Evolutionary conservation across 169 alveolate species (phyloP).

Genomic region (Cryptosporidium sp.): DNA sequence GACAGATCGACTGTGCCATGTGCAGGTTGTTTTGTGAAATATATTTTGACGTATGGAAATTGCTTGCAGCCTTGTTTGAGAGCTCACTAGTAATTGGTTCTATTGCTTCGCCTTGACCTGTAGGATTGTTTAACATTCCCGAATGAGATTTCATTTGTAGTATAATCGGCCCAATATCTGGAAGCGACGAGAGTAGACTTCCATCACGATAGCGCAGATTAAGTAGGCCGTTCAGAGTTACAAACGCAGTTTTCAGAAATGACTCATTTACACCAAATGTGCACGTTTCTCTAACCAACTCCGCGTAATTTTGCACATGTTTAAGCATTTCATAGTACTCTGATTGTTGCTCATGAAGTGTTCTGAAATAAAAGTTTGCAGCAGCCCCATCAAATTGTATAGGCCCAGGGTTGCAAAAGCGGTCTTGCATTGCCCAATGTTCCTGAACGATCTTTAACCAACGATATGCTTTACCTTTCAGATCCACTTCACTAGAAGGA

Average conservation of each 20-base stretch:
- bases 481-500: constrained; percentile 92
- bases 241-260: constrained; percentile 86
- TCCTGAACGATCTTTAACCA: constrained; percentile 85
- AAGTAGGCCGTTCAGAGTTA: constrained; percentile 84
- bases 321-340: constrained; percentile 91
- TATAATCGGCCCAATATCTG: constrained; percentile 67
- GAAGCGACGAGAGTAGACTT: constrained; percentile 58
- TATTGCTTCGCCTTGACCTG: background rate
- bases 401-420: constrained; percentile 97
- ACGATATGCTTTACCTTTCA: constrained; percentile 89
- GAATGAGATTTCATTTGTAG: constrained; percentile 62
- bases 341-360: constrained; percentile 89
- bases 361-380: constrained; percentile 85
- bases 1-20: constrained; percentile 47
- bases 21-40: constrained; percentile 36
- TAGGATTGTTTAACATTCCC: background rate
- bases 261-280: constrained; percentile 90
- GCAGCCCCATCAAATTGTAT: constrained; percentile 93
- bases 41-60: constrained; percentile 34
- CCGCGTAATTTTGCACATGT: constrained; percentile 88
- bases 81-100: background rate
- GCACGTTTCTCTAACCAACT: constrained; percentile 87
- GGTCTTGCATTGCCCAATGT: constrained; percentile 93
- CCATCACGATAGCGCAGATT: constrained; percentile 61
- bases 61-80: background rate